Evolutionary conservation across 2,329 filamentous ascomycete genomes (phyloP), one percentile per base, ranked within the genome.

Genomic region (Colletotrichum caudatum): DNA sequence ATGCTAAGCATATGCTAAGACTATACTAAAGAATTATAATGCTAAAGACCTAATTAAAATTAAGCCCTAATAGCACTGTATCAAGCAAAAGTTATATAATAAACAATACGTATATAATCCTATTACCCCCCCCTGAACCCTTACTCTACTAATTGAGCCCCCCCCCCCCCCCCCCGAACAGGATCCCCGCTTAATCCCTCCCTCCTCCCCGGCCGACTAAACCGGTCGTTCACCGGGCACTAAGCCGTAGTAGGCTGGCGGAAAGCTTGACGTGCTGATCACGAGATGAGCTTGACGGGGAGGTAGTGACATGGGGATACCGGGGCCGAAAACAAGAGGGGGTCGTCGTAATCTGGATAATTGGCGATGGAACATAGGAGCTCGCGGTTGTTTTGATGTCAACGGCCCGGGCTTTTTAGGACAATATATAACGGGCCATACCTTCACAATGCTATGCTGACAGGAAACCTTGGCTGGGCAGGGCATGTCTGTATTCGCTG

Each of bases 231-330:
- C 51, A 16, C 57, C n/a, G 20, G 29, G 14, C 14, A n/a, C 16
- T 54, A 41, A 51, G 50, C 48, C 46, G 51, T 37, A 64, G 64
- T 63, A 63, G 60, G 65, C 65, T 63, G 53, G 48, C 64, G 20
- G 44, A 29, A 39, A 62, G 46, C 33, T 58, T 26, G 39, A 46
- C 39, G 23, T 53, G 26, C 26, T 46, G 59, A 11, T 14, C 37
- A 26, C 35, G 46, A 53, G 46, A 63, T 51, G 60, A 50, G 46
- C 60, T 53, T 39, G 35, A 41, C 8, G 23, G 44, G n/a, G 59
- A 23, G 35, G 8, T 5, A 53, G 26, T 26, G n/a, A 29, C 37
- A 60, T 64, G 69, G 69, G 65, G 59, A 51, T 50, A 29, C 54
- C 65, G 65, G 69, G 48, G 66, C 66, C 54, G 66, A 46, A 37